These are phyloP conservation scores for Orbilia brochopaga DNA, from an alignment of 2,329 filamentous ascomycete species.

Conservation along the genomic window DNA sequence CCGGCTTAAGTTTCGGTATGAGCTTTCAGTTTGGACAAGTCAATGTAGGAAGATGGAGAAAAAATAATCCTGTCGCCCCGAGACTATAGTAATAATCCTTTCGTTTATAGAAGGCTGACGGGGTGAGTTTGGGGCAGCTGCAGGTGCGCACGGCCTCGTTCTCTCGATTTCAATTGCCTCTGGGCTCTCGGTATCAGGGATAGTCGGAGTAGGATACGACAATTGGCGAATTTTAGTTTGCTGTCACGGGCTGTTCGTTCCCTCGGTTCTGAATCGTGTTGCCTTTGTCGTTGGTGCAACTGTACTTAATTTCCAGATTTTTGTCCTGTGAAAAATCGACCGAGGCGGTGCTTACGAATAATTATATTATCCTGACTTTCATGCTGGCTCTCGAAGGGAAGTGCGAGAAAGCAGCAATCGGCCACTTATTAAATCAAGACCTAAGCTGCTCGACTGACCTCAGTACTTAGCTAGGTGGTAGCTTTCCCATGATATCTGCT, in stretches of 20 bases:
- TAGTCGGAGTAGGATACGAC: conserved; percentile 5
- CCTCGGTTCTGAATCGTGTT: not conserved
- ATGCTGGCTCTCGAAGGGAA: not conserved
- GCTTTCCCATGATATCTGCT: not conserved
- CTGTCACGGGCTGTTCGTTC: not conserved
- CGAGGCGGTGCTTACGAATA: not conserved
- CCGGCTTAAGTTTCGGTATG: not conserved
- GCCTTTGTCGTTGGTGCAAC: not conserved
- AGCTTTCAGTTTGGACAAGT: not conserved
- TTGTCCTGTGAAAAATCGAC: not conserved
- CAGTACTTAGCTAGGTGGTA: too few relatives aligned
- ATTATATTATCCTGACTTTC: not conserved
- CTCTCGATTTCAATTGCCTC: not conserved
- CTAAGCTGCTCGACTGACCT: not conserved
- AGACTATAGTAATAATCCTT: too few relatives aligned
- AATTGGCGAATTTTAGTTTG: too few relatives aligned
- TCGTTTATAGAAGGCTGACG: too few relatives aligned
- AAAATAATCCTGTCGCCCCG: not conserved
- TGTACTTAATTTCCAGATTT: not conserved
- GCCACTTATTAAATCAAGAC: not conserved
- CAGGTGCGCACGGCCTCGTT: not conserved
- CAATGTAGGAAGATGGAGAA: not conserved
- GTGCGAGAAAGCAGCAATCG: not conserved
- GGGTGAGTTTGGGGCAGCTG: not conserved
- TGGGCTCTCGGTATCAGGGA: conserved; percentile 13